Conservation (phyloP, 176 grass and related monocot genomes). For the Pharus latifolius region DNA sequence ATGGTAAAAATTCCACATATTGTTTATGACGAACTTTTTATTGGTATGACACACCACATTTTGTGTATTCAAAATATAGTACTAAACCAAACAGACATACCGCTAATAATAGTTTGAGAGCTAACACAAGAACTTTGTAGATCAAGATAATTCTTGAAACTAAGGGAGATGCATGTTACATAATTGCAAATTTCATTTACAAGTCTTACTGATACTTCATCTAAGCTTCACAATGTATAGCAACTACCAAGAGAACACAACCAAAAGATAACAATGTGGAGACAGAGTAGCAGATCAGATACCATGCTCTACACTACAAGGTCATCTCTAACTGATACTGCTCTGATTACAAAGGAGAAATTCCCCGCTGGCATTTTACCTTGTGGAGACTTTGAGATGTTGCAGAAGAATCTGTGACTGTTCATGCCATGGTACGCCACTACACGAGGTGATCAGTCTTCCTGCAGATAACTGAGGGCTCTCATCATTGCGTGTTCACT, state of each 20-base stretch:
- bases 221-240: slow-evolving; percentile 14
- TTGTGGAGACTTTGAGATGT: neutral
- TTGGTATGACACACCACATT: too few relatives aligned
- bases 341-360: too few relatives aligned
- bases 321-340: too few relatives aligned
- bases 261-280: neutral
- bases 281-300: too few relatives aligned
- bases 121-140: neutral
- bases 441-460: neutral
- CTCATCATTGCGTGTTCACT: neutral
- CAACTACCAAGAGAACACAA: neutral
- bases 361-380: neutral
- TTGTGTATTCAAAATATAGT: too few relatives aligned
- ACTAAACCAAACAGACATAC: too few relatives aligned
- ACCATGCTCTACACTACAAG: too few relatives aligned
- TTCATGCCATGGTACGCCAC: neutral
- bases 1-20: too few relatives aligned
- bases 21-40: too few relatives aligned
- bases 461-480: neutral
- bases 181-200: neutral
- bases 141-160: neutral
- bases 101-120: too few relatives aligned
- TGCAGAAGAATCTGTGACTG: slow-evolving; percentile 7
- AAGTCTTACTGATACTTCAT: neutral
- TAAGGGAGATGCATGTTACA: neutral